Conservation (phyloP, 805 yeast species). For the Candida bentonensis region DNA sequence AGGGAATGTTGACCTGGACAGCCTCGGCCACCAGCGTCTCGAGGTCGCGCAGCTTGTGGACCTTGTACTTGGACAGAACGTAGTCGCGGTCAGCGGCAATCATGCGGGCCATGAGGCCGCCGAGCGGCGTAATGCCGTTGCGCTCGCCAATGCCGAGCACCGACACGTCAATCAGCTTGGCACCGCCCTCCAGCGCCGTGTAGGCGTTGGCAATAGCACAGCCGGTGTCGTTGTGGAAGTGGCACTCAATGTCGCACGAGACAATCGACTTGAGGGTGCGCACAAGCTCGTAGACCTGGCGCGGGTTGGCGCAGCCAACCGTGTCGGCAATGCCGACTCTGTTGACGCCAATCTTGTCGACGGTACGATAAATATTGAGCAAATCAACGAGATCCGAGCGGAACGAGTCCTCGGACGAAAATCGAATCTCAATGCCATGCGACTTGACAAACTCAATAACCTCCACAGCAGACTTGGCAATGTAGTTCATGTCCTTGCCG, state of each 20-base stretch:
- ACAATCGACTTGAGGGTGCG: slow-evolving; percentile 88
- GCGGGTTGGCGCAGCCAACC: slow-evolving; percentile 97
- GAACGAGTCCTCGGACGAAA: slow-evolving; percentile 94
- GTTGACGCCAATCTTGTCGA: slow-evolving; percentile 93
- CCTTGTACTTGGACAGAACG: slow-evolving; percentile 84
- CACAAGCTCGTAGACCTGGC: slow-evolving; percentile 95
- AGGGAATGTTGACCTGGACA: slow-evolving; percentile 92
- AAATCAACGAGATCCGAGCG: slow-evolving; percentile 92
- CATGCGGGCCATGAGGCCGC: slow-evolving; percentile 98
- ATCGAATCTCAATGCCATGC: slow-evolving; percentile 92
- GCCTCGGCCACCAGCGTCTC: slow-evolving; percentile 95
- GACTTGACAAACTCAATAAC: slow-evolving; percentile 95
- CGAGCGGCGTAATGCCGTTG: slow-evolving; percentile 94
- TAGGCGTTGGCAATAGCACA: slow-evolving; percentile 98
- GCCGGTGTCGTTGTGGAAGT: slow-evolving; percentile 98
- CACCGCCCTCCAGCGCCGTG: slow-evolving; percentile 97
- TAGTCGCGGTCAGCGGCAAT: slow-evolving; percentile 96
- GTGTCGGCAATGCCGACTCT: slow-evolving; percentile 99
- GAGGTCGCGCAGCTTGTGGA: slow-evolving; percentile 89
- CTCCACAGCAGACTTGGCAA: slow-evolving; percentile 89
- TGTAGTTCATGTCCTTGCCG: slow-evolving; percentile 97
- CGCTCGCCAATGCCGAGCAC: slow-evolving; percentile 98
- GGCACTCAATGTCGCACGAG: slow-evolving; percentile 94
- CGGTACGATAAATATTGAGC: slow-evolving; percentile 90
- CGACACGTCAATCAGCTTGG: slow-evolving; percentile 83